Base-by-base conservation (phyloP, 2,329 filamentous ascomycete genomes). In the Sporothrix protearum region DNA sequence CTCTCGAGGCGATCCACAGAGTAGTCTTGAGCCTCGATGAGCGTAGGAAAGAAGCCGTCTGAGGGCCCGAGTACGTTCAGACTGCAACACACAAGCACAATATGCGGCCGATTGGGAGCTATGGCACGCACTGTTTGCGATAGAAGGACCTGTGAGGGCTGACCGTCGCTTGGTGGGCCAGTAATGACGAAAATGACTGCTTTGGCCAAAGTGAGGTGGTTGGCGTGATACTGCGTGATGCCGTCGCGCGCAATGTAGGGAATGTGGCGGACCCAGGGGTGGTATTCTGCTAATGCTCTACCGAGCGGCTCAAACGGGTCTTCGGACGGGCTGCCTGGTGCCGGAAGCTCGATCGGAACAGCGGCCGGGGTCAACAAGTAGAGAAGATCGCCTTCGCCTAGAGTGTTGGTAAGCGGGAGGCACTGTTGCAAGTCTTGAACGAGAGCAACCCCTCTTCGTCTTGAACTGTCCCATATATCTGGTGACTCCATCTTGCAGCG, bases 251-350 rank as follows among this genome's bases (percentile, higher is more conserved):
- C 86, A 5, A 88, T 87, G 76, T 92, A 94, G 6, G 92, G 91
- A 57, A 93, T 87, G 77, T 94, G 92, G 25, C 89, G 87, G 73
- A 94, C 83, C 78, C 84, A 84, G 2, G 84, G 81, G 76, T 91
- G 89, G 75, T 86, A 83, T 66, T 80, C 82, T 66, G 88, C 86
- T 66, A 94, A 79, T 59, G 88, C 86, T 73, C 85, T 85, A 25
- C 91, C 92, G 22, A 94, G 82, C 16, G 86, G 85, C 78, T 94
- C 91, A 77, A 94, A 94, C 0, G 91, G 92, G 77, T 94, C 92
- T 57, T 71, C 73, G 4, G 75, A 49, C n/a, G 61, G 74, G 76
- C 80, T 83, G 59, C 79, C 80, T 16, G 73, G 83, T 81, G 59
- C 80, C 76, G 59, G 81, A 76, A 74, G 80, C 75, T 80, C 82